Conservation (phyloP, 2,329 filamentous ascomycete species). For the Colletotrichum coccodes region DNA sequence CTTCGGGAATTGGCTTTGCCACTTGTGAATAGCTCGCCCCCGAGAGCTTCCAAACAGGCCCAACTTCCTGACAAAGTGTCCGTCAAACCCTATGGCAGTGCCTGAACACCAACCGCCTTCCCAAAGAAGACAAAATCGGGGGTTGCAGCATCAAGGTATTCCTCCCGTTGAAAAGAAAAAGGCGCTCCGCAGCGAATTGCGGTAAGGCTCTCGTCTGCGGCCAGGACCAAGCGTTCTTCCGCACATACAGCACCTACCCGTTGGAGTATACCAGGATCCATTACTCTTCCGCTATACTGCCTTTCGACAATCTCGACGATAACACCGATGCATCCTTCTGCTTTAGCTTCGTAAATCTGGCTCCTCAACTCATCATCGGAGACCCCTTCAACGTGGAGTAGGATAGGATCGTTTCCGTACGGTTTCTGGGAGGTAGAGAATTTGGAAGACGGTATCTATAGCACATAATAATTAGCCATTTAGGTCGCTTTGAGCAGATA, state of each 20-base stretch:
- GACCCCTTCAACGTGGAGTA: conserved; percentile 34
- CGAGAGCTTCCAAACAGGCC: conserved; percentile 4
- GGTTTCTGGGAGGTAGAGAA: background rate
- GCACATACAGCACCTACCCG: conserved; percentile 33
- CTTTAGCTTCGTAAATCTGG: conserved; percentile 35
- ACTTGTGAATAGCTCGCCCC: conserved; percentile 1
- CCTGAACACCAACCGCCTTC: conserved; percentile 28
- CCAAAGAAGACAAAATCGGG: conserved; percentile 40
- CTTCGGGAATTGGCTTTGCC: conserved; percentile 16
- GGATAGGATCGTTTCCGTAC: conserved; percentile 33
- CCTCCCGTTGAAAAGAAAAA: conserved; percentile 40
- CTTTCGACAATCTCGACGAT: conserved; percentile 37
- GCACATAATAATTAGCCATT: no score
- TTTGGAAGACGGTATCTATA: background rate
- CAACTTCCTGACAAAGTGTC: conserved; percentile 7
- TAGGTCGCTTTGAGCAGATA: background rate
- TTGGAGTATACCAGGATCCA: conserved; percentile 30
- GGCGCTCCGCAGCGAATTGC: conserved; percentile 39
- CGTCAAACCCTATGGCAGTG: conserved; percentile 13
- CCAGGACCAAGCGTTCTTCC: conserved; percentile 33
- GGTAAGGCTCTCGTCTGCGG: conserved; percentile 38
- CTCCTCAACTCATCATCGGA: conserved; percentile 31
- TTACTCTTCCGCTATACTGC: conserved; percentile 37
- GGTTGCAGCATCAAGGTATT: conserved; percentile 29
- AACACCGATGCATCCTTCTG: conserved; percentile 37